Conservation (phyloP, 2,329 filamentous ascomycete species). For the Plectosphaerella plurivora region DNA sequence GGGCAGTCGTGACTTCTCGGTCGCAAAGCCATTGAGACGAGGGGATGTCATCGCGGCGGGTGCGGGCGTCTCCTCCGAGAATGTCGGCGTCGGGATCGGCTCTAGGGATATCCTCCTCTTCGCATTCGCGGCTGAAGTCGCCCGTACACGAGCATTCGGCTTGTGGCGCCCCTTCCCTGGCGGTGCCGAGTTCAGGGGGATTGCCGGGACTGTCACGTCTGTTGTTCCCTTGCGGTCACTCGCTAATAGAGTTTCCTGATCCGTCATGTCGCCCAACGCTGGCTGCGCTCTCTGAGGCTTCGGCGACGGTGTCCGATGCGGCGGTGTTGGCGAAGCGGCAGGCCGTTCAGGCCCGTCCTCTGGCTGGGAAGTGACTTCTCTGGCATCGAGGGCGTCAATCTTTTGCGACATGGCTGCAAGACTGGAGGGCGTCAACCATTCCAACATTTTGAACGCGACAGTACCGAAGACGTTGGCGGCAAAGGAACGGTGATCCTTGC, state of each 20-base stretch:
- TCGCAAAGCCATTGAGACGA: conserved; percentile 20
- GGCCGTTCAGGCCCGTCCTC: too few species aligned
- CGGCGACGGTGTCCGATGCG: background rate
- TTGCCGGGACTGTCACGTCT: background rate
- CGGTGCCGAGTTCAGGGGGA: background rate
- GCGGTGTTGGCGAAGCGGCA: too few species aligned
- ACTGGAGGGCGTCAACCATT: conserved; percentile 63
- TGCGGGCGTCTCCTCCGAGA: conserved; percentile 22
- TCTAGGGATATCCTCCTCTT: conserved; percentile 24
- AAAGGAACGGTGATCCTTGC: conserved; percentile 56
- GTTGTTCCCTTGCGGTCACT: too few species aligned
- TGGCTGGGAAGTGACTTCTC: conserved; percentile 1
- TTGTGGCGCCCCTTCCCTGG: conserved; percentile 11
- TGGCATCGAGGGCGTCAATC: conserved; percentile 21
- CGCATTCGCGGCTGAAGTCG: conserved; percentile 18
- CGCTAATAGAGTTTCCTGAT: too few species aligned
- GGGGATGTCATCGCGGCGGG: conserved; percentile 23
- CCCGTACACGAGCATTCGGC: conserved; percentile 16
- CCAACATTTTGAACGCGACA: conserved; percentile 64
- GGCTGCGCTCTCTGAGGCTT: conserved; percentile 3
- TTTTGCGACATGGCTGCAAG: conserved; percentile 43
- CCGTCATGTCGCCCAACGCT: too few species aligned
- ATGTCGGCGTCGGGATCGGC: conserved; percentile 16
- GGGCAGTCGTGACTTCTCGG: conserved; percentile 29
- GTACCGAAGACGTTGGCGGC: conserved; percentile 61